phyloP scores from a whole-genome alignment of 129 eudicot genomes.

The Smallanthus sonchifolius region DNA sequence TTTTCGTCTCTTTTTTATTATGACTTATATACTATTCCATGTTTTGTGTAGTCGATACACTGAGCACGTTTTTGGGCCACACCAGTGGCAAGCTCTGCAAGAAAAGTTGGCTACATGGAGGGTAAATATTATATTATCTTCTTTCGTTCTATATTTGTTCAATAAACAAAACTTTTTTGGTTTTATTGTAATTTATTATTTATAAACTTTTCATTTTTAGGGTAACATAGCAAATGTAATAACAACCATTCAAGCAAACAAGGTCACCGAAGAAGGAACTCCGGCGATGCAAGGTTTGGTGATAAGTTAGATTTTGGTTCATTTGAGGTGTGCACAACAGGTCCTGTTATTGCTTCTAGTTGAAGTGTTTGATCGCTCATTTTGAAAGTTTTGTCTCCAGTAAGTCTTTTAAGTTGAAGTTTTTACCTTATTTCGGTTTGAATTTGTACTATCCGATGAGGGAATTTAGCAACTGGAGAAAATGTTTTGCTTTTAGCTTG shows the following conservation, averaged over 20 bases:
- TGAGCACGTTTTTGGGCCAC: slow-evolving; percentile 73
- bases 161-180: background rate
- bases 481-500: background rate
- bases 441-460: slow-evolving; percentile 3
- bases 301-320: slow-evolving; percentile 39
- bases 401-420: background rate
- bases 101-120: slow-evolving; percentile 78
- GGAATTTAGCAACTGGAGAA: background rate
- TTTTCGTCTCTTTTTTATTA: background rate
- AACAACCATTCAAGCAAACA: slow-evolving; percentile 71
- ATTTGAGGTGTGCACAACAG: background rate
- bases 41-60: slow-evolving; percentile 49
- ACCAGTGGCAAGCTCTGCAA: slow-evolving; percentile 65
- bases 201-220: slow-evolving; percentile 25
- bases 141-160: background rate
- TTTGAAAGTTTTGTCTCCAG: slow-evolving; percentile 11
- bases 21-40: background rate
- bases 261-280: slow-evolving; percentile 53
- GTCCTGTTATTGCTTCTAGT: slow-evolving; percentile 6
- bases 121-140: slow-evolving; percentile 35
- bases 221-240: slow-evolving; percentile 69
- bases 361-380: background rate
- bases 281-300: slow-evolving; percentile 59
- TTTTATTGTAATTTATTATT: background rate
- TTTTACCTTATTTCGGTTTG: background rate